These are phyloP conservation scores for Termitomyces sp. DNA, from an alignment of 768 basidiomycete genomes.

Conservation along the genomic window DNA sequence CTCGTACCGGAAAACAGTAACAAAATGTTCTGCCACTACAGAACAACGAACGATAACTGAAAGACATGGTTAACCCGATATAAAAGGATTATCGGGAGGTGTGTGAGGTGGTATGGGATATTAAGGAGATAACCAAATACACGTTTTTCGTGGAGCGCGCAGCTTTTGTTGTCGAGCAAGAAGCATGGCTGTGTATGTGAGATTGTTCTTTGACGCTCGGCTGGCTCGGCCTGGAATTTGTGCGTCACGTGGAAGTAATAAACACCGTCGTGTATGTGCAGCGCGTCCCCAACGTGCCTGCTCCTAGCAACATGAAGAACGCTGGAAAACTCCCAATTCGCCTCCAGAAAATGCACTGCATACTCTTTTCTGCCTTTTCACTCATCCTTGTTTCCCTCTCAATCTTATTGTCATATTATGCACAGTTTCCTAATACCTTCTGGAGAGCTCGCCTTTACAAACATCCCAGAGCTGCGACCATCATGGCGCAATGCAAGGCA, in stretches of 20 bases:
- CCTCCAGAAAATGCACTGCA: background rate
- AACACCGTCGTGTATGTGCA: background rate
- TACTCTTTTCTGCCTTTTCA: background rate
- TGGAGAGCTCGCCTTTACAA: background rate
- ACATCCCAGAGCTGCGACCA: slow-evolving; percentile 18
- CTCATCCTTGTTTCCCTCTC: background rate
- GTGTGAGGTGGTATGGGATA: background rate
- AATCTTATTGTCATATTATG: background rate
- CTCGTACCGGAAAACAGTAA: slow-evolving; percentile 56
- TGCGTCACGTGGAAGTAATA: background rate
- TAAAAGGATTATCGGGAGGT: background rate
- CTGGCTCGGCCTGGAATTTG: background rate
- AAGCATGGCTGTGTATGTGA: background rate
- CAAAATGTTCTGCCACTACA: slow-evolving; percentile 52
- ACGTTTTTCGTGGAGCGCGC: background rate
- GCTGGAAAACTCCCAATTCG: background rate
- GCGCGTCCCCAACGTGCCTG: slow-evolving; percentile 1
- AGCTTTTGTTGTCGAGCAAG: background rate
- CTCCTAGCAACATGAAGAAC: background rate
- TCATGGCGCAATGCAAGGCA: slow-evolving; percentile 38
- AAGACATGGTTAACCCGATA: slow-evolving; percentile 23
- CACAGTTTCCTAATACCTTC: background rate
- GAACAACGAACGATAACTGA: slow-evolving; percentile 39
- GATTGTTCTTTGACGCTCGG: background rate
- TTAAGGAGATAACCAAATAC: background rate